Evolutionary conservation across 345 rosid genomes (phyloP), one percentile per base, ranked within the genome.

Genomic region (Gossypium mustelinum): DNA sequence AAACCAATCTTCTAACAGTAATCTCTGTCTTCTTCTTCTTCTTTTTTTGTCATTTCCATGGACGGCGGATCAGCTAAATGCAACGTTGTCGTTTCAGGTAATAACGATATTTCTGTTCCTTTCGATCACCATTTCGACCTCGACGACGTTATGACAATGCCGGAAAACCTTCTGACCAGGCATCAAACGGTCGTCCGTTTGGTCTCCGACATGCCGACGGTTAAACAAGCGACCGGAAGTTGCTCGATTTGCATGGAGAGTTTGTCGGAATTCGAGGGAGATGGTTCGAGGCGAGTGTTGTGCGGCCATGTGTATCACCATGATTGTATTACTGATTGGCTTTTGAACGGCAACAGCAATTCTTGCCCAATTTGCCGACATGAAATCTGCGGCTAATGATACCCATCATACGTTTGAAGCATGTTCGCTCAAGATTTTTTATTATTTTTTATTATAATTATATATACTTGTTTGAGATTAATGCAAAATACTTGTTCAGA

Each of bases 331-430:
- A 2, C 51, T 50, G 63, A 54, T 34, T 71, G 74, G 74, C 63
- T 71, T 18, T 55, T 56, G 13, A 39, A 41, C 11, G 61, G 51
- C 2, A 71, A 56, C 51, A 29, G 63, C 12, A 27, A 56, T 9
- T 71, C 74, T 55, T 71, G 74, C 74, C 74, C 74, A 18, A 34
- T 71, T 8, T 71, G 74, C 63, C 74, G 74, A n/a, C 63, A 20
- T 20, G 25, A 71, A 56, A 71, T 71, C 41, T 34, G 41, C 6
- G 41, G 41, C 7, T 34, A 34, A 34, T 34, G 41, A 5, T 5
- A 34, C 7, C 41, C 41, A 34, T 34, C 41, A 34, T 34, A 34
- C 41, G 41, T 34, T 5, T 34, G 41, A 34, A 5, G 41, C 41
- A 34, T 34, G 41, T 34, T 34, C 41, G 5, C 41, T 34, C 41